Conservation (phyloP, 73 alveolate species). For the Tetrahymena malaccensis region DNA sequence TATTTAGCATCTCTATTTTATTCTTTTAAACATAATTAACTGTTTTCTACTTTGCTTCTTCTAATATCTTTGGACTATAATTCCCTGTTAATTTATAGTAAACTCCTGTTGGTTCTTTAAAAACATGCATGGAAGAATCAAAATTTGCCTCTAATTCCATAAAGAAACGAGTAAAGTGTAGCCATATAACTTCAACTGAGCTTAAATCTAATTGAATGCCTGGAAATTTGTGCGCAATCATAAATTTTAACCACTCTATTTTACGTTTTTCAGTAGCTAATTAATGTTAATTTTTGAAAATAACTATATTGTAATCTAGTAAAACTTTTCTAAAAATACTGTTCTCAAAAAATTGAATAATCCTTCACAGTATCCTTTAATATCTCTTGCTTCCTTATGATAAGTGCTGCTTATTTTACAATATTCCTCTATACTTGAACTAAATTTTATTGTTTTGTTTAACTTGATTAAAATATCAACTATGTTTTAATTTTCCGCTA, state of each 20-base stretch:
- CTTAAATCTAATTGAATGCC: background rate
- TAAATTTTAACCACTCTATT: background rate
- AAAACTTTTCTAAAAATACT: background rate
- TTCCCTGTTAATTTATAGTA: background rate
- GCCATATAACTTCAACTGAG: background rate
- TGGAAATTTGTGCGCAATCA: background rate
- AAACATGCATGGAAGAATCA: background rate
- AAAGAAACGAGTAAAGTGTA: background rate
- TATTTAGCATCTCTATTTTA: background rate
- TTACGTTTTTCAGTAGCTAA: background rate
- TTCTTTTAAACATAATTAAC: background rate
- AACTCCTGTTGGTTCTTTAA: background rate
- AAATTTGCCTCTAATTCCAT: background rate
- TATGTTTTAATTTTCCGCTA: background rate
- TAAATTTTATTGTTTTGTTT: too few species aligned
- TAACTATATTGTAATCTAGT: background rate
- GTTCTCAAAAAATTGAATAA: background rate
- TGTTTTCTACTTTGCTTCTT: background rate
- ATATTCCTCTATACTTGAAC: background rate
- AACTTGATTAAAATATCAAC: background rate
- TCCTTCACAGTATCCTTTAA: background rate
- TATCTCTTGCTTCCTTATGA: background rate
- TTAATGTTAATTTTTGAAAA: background rate
- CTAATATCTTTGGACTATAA: background rate
- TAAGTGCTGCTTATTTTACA: background rate